These are phyloP conservation scores for Malus asiatica DNA, from an alignment of 306 rosid species.

Conservation along the genomic window DNA sequence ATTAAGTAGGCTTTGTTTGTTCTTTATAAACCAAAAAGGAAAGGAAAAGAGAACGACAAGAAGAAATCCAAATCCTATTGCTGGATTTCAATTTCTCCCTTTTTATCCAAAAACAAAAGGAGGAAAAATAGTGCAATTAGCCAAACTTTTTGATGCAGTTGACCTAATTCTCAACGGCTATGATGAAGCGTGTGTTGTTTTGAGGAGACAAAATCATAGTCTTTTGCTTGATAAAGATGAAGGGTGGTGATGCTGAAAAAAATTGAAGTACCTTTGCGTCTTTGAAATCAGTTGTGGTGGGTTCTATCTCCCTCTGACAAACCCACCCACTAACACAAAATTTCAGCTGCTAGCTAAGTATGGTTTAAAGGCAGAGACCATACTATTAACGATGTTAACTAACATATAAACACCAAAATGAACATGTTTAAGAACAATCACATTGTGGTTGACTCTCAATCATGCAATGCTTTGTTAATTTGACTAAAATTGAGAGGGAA, in stretches of 20 bases:
- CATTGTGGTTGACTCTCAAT: neutral
- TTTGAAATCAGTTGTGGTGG: conserved; percentile 35
- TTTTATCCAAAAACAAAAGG: neutral
- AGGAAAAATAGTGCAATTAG: neutral
- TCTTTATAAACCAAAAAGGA: conserved; percentile 8
- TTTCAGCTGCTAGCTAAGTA: conserved; percentile 10
- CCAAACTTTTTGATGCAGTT: conserved; percentile 31
- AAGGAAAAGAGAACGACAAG: neutral
- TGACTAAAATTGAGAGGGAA: neutral
- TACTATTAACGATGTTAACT: conserved; percentile 31
- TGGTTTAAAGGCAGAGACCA: conserved; percentile 28
- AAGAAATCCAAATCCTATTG: conserved; percentile 19
- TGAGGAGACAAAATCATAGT: conserved; percentile 45
- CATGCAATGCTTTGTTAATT: conserved; percentile 1
- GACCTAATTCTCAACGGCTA: conserved; percentile 46
- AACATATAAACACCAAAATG: conserved; percentile 33
- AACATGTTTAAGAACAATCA: conserved; percentile 19
- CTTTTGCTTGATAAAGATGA: conserved; percentile 21
- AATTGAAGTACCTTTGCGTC: conserved; percentile 16
- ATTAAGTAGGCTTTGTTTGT: neutral
- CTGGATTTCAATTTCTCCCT: conserved; percentile 18
- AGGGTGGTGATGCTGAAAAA: conserved; percentile 11
- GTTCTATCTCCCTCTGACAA: conserved; percentile 20
- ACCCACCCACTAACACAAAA: conserved; percentile 24
- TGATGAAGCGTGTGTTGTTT: conserved; percentile 54